These are phyloP conservation scores for Microascus cirrosus DNA, from an alignment of 2,329 filamentous ascomycete genomes.

Conservation along the genomic window DNA sequence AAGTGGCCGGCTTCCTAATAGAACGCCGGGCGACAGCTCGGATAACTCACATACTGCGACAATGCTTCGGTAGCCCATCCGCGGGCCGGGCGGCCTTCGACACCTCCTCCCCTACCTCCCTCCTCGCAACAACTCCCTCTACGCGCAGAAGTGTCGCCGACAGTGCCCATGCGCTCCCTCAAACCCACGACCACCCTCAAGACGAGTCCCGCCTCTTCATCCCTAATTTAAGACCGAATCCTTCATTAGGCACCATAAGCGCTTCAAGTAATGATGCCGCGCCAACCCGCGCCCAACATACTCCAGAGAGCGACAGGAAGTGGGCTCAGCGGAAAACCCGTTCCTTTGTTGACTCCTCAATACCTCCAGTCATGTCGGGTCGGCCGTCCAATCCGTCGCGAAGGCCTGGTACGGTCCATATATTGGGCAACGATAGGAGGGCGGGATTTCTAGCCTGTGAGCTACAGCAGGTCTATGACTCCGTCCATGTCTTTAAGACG, in stretches of 20 bases:
- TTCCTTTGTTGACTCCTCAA: not conserved
- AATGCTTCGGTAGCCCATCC: slow-evolving; percentile 8
- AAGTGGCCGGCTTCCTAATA: slow-evolving; percentile 8
- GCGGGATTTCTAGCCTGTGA: not conserved
- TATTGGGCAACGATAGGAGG: slow-evolving; percentile 1
- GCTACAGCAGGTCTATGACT: slow-evolving; percentile 1
- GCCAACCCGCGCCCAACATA: no score
- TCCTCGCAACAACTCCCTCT: not conserved
- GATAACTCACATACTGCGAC: slow-evolving; percentile 9
- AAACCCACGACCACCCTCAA: slow-evolving; percentile 21
- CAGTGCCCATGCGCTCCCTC: slow-evolving; percentile 10
- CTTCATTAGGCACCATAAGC: slow-evolving; percentile 33
- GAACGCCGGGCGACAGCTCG: slow-evolving; percentile 9
- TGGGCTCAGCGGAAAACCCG: not conserved
- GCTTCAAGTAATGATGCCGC: slow-evolving; percentile 47
- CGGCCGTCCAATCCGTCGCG: not conserved
- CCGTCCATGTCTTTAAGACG: not conserved
- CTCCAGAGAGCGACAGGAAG: not conserved
- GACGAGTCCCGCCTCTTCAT: slow-evolving; percentile 21
- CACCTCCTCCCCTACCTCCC: not conserved
- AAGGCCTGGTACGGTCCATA: not conserved
- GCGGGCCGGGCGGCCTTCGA: slow-evolving; percentile 7
- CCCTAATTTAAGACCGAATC: no score
- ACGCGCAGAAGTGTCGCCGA: not conserved
- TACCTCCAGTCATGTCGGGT: not conserved